Conservation (phyloP, 2,329 filamentous ascomycete species). For the Geosmithia morbida region DNA sequence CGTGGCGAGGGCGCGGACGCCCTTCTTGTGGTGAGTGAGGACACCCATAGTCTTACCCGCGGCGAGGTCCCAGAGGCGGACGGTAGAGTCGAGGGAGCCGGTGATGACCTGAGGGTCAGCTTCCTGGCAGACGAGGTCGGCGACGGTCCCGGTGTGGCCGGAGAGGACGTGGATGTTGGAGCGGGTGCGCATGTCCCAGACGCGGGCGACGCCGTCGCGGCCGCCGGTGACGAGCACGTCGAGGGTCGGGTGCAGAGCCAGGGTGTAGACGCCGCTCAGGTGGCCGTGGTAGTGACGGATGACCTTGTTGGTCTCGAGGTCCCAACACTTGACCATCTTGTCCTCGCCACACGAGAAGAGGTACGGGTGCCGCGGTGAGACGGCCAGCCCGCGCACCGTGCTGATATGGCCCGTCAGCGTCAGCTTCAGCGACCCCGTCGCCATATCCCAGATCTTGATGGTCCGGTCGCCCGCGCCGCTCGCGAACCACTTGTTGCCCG, state of each 20-base stretch:
- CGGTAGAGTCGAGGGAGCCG: constrained; percentile 80
- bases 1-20: constrained; percentile 68
- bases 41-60: constrained; percentile 95
- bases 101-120: constrained; percentile 93
- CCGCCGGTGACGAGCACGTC: constrained; percentile 93
- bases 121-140: constrained; percentile 84
- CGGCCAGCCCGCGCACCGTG: constrained; percentile 79
- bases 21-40: constrained; percentile 96
- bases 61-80: constrained; percentile 88
- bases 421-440: constrained; percentile 67
- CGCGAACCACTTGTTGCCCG: constrained; percentile 95
- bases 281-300: constrained; percentile 97
- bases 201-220: constrained; percentile 81
- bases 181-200: constrained; percentile 97
- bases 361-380: constrained; percentile 88
- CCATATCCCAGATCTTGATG: constrained; percentile 98
- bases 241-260: constrained; percentile 84
- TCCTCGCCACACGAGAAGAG: constrained; percentile 97
- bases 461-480: constrained; percentile 90
- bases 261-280: constrained; percentile 85
- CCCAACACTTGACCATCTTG: constrained; percentile 99
- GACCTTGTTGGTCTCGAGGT: constrained; percentile 98
- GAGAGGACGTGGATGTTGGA: constrained; percentile 89
- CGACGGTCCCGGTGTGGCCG: constrained; percentile 83
- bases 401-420: constrained; percentile 92